A percentile compares a stretch with the other conserved stretches of the same genome.
Conservation (phyloP, 2,329 filamentous ascomycete species). For the Alternaria panax region DNA sequence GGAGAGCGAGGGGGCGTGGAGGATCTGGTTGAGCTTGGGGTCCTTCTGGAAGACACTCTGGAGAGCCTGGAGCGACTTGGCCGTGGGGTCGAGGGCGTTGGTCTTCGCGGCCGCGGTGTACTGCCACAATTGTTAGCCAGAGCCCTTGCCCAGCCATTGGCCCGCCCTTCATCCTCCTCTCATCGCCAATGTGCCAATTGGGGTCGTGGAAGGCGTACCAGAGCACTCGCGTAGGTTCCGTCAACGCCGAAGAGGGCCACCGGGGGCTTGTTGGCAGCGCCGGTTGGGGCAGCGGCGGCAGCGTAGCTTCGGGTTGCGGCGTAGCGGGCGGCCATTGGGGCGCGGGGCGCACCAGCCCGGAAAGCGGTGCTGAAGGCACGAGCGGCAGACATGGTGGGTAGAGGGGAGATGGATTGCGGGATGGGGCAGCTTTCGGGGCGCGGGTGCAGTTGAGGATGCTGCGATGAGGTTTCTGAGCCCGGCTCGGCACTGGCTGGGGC, state of each 20-base stretch:
- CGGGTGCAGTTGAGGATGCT: conserved; percentile 29
- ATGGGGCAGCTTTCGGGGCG: conserved; percentile 37
- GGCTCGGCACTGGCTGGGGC: conserved; percentile 26
- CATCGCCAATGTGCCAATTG: conserved; percentile 32
- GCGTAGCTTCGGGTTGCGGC: conserved; percentile 80
- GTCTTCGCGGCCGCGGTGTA: conserved; percentile 96
- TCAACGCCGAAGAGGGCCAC: conserved; percentile 93
- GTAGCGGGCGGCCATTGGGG: conserved; percentile 65
- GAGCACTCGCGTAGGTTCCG: conserved; percentile 96
- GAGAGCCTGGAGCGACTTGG: conserved; percentile 79
- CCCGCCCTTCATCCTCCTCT: conserved; percentile 24
- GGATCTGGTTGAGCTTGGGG: conserved; percentile 77
- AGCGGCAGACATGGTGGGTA: conserved; percentile 62
- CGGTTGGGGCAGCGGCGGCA: conserved; percentile 62
- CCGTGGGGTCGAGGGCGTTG: conserved; percentile 81
- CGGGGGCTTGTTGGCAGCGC: conserved; percentile 78
- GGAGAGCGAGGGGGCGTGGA: conserved; percentile 81
- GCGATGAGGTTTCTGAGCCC: conserved; percentile 34
- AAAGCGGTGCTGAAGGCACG: conserved; percentile 64
- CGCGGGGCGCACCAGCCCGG: conserved; percentile 64
- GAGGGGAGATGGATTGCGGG: conserved; percentile 48
- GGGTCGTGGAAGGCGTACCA: conserved; percentile 70
- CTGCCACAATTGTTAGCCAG: conserved; percentile 59
- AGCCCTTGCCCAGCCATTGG: conserved; percentile 28
- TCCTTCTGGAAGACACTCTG: conserved; percentile 79